Conservation (phyloP, 1,284 basidiomycete species). For the Fistulina hepatica region DNA sequence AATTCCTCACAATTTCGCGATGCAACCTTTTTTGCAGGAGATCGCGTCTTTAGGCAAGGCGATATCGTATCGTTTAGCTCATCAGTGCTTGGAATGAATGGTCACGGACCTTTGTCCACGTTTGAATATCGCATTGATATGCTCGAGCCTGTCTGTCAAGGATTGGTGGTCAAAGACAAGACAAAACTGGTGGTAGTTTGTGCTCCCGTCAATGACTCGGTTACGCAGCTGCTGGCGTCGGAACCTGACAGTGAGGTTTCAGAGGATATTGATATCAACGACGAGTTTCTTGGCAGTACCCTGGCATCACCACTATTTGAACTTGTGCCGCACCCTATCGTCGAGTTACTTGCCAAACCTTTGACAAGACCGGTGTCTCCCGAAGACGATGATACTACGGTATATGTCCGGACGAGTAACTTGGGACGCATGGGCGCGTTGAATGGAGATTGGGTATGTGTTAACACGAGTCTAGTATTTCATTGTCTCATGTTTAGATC, state of each 20-base stretch:
- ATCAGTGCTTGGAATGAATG: conserved; percentile 15
- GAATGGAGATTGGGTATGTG: conserved; percentile 82
- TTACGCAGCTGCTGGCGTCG: conserved; percentile 7
- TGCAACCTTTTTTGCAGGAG: conserved; percentile 29
- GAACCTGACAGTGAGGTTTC: conserved; percentile 28
- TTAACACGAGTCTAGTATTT: conserved; percentile 3
- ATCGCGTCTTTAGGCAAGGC: conserved; percentile 39
- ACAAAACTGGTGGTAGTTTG: conserved; percentile 48
- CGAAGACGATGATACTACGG: conserved; percentile 34
- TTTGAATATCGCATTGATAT: conserved; percentile 37
- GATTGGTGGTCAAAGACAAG: conserved; percentile 36
- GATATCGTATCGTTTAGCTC: conserved; percentile 26
- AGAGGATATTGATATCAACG: conserved; percentile 68
- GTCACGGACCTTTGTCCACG: conserved; percentile 10
- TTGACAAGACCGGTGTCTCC: conserved; percentile 25
- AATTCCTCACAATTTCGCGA: conserved; percentile 27
- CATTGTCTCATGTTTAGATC: conserved; percentile 19
- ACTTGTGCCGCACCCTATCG: conserved; percentile 2
- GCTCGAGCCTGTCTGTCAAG: conserved; percentile 65
- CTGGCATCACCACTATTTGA: conserved; percentile 13
- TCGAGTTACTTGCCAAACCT: conserved; percentile 20
- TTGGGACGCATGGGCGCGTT: conserved; percentile 68
- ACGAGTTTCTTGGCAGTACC: conserved; percentile 56
- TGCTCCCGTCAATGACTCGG: conserved; percentile 1
- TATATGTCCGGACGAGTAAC: conserved; percentile 51